A percentile compares a stretch with the other conserved stretches of the same genome.
These are phyloP conservation scores for Articulospora tetracladia DNA, from an alignment of 495 filamentous ascomycete species.

Conservation along the genomic window DNA sequence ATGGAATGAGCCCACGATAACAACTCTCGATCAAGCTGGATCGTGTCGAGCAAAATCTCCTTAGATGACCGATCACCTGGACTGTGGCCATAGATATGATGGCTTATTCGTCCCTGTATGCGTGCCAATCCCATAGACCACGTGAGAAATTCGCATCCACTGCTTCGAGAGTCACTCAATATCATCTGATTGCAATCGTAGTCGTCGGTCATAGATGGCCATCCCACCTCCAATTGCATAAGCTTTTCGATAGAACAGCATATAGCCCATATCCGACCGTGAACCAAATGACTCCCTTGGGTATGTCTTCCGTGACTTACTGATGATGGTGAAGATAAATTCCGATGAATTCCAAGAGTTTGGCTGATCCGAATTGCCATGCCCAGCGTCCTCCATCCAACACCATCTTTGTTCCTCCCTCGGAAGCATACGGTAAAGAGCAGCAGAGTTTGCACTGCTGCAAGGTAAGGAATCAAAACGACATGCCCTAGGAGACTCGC, in stretches of 20 bases:
- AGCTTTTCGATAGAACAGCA: background rate
- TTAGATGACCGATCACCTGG: background rate
- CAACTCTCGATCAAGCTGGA: background rate
- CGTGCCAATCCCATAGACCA: background rate
- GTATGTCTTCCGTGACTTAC: background rate
- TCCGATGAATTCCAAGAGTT: conserved; percentile 1
- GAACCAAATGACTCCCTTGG: background rate
- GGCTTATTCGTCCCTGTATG: background rate
- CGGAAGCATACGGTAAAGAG: background rate
- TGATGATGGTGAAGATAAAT: background rate
- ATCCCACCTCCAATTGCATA: conserved; percentile 1
- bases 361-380: background rate
- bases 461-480: background rate
- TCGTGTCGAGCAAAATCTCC: background rate
- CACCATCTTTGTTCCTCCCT: conserved; percentile 5
- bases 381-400: background rate
- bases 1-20: background rate
- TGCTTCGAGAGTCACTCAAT: background rate
- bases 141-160: background rate
- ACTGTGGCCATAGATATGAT: conserved; percentile 1
- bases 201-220: background rate
- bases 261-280: background rate
- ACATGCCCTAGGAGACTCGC: conserved; percentile 1
- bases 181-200: background rate
- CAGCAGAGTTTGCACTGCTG: background rate